These are phyloP conservation scores for Dalbergia cultrata DNA, from an alignment of 306 rosid species.

Conservation along the genomic window DNA sequence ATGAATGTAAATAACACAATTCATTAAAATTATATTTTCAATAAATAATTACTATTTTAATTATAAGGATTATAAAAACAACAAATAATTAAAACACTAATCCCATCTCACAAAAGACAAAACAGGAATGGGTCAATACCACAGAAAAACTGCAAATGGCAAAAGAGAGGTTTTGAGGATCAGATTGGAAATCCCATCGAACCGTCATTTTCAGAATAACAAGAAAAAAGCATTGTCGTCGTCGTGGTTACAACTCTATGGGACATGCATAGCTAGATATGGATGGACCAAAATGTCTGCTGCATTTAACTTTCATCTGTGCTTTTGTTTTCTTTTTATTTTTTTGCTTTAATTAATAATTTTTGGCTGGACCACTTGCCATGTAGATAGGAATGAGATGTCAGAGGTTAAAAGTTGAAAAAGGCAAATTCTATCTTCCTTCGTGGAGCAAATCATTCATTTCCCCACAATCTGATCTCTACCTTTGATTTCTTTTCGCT, in stretches of 20 bases:
- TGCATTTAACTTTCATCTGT: neutral
- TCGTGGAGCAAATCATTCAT: no score
- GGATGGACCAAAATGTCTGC: neutral
- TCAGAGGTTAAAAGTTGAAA: neutral
- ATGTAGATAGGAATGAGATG: neutral
- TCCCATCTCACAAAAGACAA: neutral
- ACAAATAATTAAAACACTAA: neutral
- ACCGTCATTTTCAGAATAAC: conserved; percentile 6
- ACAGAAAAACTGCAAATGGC: neutral
- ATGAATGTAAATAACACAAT: no score
- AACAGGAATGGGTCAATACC: neutral
- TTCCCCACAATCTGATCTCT: no score
- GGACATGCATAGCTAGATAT: neutral
- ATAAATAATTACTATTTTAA: neutral
- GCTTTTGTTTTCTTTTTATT: neutral
- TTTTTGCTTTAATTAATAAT: neutral
- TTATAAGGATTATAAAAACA: neutral
- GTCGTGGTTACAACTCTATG: neutral
- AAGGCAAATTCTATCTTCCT: no score
- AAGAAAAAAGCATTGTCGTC: neutral
- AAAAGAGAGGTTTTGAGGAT: neutral
- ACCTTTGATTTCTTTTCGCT: no score
- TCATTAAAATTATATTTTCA: neutral
- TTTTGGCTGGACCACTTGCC: neutral
- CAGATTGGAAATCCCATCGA: neutral